Evolutionary conservation across 2,329 filamentous ascomycete species (phyloP).

Genomic region (Aspergillus melleus): DNA sequence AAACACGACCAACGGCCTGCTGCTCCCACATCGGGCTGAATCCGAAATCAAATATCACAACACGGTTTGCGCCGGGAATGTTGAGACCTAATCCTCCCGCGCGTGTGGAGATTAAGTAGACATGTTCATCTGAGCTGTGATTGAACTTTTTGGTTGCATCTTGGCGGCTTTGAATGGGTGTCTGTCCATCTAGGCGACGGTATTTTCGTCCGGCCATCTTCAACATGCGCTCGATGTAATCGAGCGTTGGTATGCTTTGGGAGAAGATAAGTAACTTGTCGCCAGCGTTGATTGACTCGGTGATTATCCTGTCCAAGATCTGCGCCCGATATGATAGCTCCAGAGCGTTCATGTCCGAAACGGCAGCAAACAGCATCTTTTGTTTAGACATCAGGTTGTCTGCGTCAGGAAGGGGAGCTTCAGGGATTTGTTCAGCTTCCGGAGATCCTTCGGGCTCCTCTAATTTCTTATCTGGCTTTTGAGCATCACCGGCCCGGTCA

Average conservation of each 20-base stretch:
- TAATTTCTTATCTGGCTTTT: constrained; percentile 13
- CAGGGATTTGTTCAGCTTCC: constrained; percentile 35
- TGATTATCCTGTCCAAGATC: constrained; percentile 68
- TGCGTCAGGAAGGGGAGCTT: constrained; percentile 36
- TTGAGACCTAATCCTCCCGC: constrained; percentile 85
- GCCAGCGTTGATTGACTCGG: constrained; percentile 58
- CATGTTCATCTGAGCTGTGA: constrained; percentile 44
- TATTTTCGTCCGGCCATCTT: constrained; percentile 47
- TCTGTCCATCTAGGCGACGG: constrained; percentile 68
- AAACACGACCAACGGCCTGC: constrained; percentile 83
- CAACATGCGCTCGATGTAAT: constrained; percentile 66
- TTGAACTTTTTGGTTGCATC: constrained; percentile 70
- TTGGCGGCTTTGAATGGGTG: constrained; percentile 60
- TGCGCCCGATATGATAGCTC: constrained; percentile 66
- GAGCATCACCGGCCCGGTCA: constrained; percentile 32
- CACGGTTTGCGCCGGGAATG: constrained; percentile 77
- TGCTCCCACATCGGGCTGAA: constrained; percentile 82
- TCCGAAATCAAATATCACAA: constrained; percentile 80
- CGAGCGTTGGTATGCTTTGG: constrained; percentile 66
- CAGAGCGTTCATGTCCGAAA: constrained; percentile 43
- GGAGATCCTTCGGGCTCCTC: constrained; percentile 18
- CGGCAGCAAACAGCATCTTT: constrained; percentile 28
- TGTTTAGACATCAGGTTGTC: constrained; percentile 35
- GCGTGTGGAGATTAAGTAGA: constrained; percentile 80
- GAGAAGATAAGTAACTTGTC: constrained; percentile 85